Conservation (phyloP, 768 basidiomycete species). For the Suillus variegatus region DNA sequence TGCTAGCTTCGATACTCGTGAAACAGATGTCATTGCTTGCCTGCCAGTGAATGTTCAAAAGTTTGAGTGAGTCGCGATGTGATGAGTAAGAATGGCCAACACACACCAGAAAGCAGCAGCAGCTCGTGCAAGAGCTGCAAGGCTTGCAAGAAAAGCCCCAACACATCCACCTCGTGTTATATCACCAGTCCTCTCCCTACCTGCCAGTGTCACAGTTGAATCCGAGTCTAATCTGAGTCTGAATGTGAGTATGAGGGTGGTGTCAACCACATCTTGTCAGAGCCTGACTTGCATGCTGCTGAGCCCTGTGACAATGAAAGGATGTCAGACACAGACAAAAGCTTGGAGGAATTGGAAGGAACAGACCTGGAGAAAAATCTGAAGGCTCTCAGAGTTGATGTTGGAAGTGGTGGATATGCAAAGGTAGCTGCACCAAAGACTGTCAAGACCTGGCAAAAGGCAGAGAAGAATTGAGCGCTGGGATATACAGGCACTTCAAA, state of each 20-base stretch:
- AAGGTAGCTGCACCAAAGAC: neutral
- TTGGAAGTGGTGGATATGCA: neutral
- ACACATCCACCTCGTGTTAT: neutral
- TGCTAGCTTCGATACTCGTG: neutral
- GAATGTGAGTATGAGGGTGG: neutral
- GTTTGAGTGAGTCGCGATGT: neutral
- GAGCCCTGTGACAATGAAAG: neutral
- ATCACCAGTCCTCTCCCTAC: neutral
- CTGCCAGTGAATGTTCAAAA: neutral
- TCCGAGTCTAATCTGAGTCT: neutral
- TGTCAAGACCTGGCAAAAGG: neutral
- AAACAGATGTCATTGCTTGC: neutral
- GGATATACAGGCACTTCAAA: neutral
- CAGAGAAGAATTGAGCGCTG: neutral
- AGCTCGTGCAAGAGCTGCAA: constrained; percentile 6
- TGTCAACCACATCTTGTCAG: neutral
- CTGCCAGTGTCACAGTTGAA: neutral
- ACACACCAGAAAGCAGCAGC: constrained; percentile 3
- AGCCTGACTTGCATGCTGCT: neutral
- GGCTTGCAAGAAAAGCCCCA: neutral
- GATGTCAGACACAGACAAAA: constrained; percentile 1
- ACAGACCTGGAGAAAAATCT: constrained; percentile 2
- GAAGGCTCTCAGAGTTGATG: neutral
- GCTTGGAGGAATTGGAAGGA: constrained; percentile 8
- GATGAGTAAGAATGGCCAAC: neutral